Base-by-base conservation (phyloP, 2,329 filamentous ascomycete genomes). In the Microdochium trichocladiopsis region DNA sequence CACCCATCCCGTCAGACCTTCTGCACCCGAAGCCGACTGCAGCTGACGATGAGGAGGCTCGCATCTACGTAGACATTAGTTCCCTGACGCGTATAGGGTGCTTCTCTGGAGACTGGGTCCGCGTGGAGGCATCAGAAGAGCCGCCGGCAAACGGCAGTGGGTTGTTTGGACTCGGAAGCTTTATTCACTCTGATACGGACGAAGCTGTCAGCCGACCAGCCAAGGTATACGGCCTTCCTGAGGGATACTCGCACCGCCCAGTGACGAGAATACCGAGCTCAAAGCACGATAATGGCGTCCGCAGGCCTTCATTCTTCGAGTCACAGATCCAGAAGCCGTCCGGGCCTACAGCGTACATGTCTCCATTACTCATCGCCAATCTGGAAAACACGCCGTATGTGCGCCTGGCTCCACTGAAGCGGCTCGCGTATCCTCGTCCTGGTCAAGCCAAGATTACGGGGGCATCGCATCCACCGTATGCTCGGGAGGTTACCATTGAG, bases 31-130 rank as follows among this genome's bases (percentile, higher is more conserved):
- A 88, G 58, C 93, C 94, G 2, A 73, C 72, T 1, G 69, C 77
- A 1, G 81, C 84, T 24, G 91, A 96, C 55, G 94, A 99, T 55
- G 91, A 96, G 58, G 87, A 95, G 60, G 86, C 90, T 2, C 84
- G 94, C 48, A 80, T 97, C 2, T 99, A 93, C 62, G 92, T 99
- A 4, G 91, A 96, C 61, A 87, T 95, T 8, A 86, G 83, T 53
- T 89, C 90, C 1, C 71, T 99, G 21, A 87, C 90, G 14, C 91
- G 92, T 60, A 87, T 99, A 51, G 92, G 93, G 16, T 97, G 93
- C 68, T 99, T 99, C 65, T 97, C 93, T 1, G 94, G 94, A 25
- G 94, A 99, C 64, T 99, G 94, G 94, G 90, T 96, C 11, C 85
- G 87, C 22, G 76, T 96, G 11, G 90, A 96, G 69, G 78, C 83